Base-by-base conservation (phyloP, 176 grass and related monocot genomes). In the Cenchrus fungigraminus region DNA sequence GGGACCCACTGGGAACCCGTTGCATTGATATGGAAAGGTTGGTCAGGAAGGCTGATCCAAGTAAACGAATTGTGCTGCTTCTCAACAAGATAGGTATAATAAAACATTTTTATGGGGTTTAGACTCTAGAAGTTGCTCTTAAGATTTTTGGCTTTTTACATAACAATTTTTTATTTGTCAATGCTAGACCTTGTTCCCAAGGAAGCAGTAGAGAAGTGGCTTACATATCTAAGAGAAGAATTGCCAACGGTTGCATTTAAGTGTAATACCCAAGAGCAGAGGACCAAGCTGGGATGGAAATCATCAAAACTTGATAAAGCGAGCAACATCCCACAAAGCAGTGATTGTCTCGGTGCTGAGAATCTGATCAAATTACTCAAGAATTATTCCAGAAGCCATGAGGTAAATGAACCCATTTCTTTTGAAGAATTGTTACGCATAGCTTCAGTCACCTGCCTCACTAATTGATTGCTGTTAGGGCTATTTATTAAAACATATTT, bases 221-320 rank as follows among this genome's bases (percentile, higher is more conserved):
- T 98, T 65, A 94, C 77, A 0, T 95, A 95, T 81, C 89, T 98
- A 58, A 95, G 97, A 73, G 90, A 91, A 90, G 97, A 95, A 79
- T 81, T 98, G 73, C 91, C 97, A 6, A 81, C 93, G 59, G 91
- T 98, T 76, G 97, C 97, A 44, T 98, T 96, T 67, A 96, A 98
- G 84, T 98, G 97, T 60, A 98, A 92, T 83, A 98, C 97, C 63
- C 93, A 98, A 88, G 85, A 98, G 78, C 97, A 98, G 83, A 94
- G 84, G 70, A 92, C 89, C 32, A 98, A 98, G 87, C 87, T 98
- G 55, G 93, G 97, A 12, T 92, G 97, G 97, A 98, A 96, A 88
- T 92, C 97, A 70, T 94, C 97, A 76, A 95, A 94, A 82, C 77
- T 78, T 44, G 79, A 86, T 75, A 95, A 98, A 83, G 32, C 84